phyloP scores from a whole-genome alignment of 768 basidiomycete species.

The Rhodotorula paludigena region DNA sequence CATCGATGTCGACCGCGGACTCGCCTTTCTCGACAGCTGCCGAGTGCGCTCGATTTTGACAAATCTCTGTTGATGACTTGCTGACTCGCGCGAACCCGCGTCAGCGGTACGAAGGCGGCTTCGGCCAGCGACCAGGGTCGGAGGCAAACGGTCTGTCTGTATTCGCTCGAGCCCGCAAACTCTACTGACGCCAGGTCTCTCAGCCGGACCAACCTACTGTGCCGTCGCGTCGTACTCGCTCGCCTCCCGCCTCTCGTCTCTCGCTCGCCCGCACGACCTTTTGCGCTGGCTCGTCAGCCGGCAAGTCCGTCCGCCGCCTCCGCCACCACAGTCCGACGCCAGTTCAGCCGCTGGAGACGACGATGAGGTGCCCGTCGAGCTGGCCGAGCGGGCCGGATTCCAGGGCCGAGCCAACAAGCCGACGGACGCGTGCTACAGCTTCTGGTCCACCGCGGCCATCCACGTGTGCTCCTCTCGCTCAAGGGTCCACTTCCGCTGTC shows the following conservation, averaged over 20 bases:
- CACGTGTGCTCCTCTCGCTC: slow-evolving; percentile 54
- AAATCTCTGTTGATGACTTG: background rate
- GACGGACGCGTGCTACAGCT: slow-evolving; percentile 91
- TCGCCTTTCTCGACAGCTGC: slow-evolving; percentile 65
- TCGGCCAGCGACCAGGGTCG: slow-evolving; percentile 69
- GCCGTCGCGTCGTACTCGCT: slow-evolving; percentile 71
- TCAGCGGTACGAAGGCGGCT: slow-evolving; percentile 92
- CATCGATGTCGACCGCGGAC: slow-evolving; percentile 59
- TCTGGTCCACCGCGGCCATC: slow-evolving; percentile 84
- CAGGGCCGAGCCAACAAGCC: slow-evolving; percentile 80
- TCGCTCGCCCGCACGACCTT: slow-evolving; percentile 54
- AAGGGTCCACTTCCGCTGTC: background rate
- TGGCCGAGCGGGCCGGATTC: slow-evolving; percentile 61
- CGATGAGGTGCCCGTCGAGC: background rate
- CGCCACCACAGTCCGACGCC: background rate
- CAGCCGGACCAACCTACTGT: slow-evolving; percentile 92
- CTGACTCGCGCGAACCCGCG: background rate
- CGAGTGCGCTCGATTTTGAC: slow-evolving; percentile 52
- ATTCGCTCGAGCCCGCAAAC: background rate
- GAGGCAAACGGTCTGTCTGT: slow-evolving; percentile 71
- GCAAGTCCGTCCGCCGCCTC: slow-evolving; percentile 51
- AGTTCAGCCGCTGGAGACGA: background rate
- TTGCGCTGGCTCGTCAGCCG: slow-evolving; percentile 73
- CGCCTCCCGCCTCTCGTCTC: slow-evolving; percentile 46
- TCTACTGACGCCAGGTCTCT: background rate